Evolutionary conservation across 2,329 filamentous ascomycete genomes (phyloP), one percentile per base, ranked within the genome.

Genomic region (Verticillium albo-atrum): DNA sequence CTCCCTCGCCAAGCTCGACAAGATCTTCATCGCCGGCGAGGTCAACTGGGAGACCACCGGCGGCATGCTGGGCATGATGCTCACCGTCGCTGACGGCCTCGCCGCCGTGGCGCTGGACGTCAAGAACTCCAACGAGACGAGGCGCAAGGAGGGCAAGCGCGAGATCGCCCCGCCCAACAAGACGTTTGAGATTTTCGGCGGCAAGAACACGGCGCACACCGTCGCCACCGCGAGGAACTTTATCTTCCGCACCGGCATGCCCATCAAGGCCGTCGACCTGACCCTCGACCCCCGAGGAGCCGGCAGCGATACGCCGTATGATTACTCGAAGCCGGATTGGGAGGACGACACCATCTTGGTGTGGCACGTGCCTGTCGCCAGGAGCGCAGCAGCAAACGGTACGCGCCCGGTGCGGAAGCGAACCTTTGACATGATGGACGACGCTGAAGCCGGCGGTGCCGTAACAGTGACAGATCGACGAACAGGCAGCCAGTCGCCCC

Each of bases 181-280:
- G 15, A 37, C 61, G 3, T 65, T 69, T 27, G 66, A 70, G 15
- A 78, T 98, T 14, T 90, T 96, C 70, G 93, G 91, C 3, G 87
- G 89, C 4, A 86, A 86, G 56, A 98, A 98, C 70, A 74, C 98
- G 58, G 84, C 87, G 53, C 89, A 97, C 69, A 82, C 86, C 6
- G 74, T 99, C 59, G 93, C 92, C n/a, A 91, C 92, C 0, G 88
- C 89, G 17, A 84, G 95, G 53, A 80, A 88, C 32, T 97, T 97
- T 73, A 86, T 98, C 55, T 94, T 97, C 67, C 84, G 95, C 37
- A 92, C 91, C 66, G 89, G 91, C 0, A 82, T 96, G 70, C 89
- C 89, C 0, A 75, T 97, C n/a, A 78, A 77, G 32, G 81, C 89
- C 1, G 80, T 85, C 63, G 95, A 99, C 72, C 83, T 90, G 55